phyloP scores from a whole-genome alignment of 2,329 filamentous ascomycete genomes.

The Ophiostoma angusticollis region DNA sequence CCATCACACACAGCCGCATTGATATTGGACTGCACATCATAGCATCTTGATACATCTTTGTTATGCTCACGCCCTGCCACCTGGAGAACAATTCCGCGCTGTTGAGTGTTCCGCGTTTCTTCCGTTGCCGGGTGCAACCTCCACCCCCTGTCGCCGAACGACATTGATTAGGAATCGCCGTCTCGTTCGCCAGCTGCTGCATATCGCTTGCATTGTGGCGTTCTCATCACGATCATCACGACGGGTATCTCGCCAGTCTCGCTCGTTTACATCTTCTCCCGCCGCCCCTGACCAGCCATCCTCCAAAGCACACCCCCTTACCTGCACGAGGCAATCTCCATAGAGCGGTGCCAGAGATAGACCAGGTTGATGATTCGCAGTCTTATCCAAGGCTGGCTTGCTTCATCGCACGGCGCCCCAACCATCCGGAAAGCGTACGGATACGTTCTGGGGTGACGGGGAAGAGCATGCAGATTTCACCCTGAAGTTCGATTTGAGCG shows the following conservation, averaged over 20 bases:
- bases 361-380: background rate
- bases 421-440: background rate
- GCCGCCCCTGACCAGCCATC: background rate
- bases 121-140: background rate
- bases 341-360: too few species aligned
- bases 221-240: slow-evolving; percentile 2
- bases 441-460: background rate
- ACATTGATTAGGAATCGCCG: too few species aligned
- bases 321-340: too few species aligned
- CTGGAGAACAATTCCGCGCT: background rate
- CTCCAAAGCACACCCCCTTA: background rate
- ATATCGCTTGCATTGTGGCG: slow-evolving; percentile 5
- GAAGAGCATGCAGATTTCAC: background rate
- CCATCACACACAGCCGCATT: slow-evolving; percentile 2
- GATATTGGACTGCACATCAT: background rate
- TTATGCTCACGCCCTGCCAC: background rate
- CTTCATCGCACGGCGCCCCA: background rate
- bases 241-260: background rate
- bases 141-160: background rate
- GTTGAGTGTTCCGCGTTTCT: background rate
- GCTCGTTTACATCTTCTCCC: background rate
- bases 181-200: too few species aligned
- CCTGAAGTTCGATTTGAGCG: slow-evolving; percentile 5
- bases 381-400: background rate
- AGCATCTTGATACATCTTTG: background rate